Evolutionary conservation across 192 early-diverging fungal species (phyloP).

Genomic region (Endogone sp.): DNA sequence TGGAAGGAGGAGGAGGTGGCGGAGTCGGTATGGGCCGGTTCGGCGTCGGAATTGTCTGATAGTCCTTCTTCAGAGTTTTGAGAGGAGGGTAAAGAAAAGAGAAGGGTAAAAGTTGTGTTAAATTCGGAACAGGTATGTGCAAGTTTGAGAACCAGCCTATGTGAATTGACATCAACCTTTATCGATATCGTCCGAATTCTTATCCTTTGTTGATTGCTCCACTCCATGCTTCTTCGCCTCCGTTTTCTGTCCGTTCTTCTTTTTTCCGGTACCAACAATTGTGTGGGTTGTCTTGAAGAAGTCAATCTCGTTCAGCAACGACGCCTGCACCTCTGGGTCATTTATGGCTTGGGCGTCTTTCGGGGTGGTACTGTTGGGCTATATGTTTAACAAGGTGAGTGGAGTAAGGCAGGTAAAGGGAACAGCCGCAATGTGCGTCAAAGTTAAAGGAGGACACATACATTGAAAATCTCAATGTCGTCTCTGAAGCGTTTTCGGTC

Average conservation of each 20-base stretch:
- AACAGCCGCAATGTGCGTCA: no score
- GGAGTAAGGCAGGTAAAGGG: neutral
- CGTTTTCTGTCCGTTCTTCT: slow-evolving; percentile 15
- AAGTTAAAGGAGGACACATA: slow-evolving; percentile 24
- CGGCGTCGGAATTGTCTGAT: slow-evolving; percentile 5
- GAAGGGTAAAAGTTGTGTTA: no score
- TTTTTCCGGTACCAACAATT: slow-evolving; percentile 4
- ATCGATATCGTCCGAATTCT: neutral
- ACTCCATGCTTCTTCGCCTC: slow-evolving; percentile 13
- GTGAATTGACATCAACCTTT: neutral
- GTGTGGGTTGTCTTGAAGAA: slow-evolving; percentile 40
- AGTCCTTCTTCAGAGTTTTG: slow-evolving; percentile 25
- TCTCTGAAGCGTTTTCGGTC: slow-evolving; percentile 77
- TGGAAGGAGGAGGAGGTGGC: no score
- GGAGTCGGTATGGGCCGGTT: neutral
- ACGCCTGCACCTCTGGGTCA: slow-evolving; percentile 14
- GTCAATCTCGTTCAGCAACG: slow-evolving; percentile 37
- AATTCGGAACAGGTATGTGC: no score
- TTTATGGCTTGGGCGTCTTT: slow-evolving; percentile 8
- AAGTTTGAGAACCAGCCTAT: neutral
- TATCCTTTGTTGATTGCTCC: neutral
- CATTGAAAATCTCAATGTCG: slow-evolving; percentile 81
- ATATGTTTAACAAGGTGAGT: no score
- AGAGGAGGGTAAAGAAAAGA: no score
- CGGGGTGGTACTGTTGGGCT: neutral